Percentiles rank a stretch among this genome's conserved stretches.
Evolutionary conservation across 2,329 filamentous ascomycete genomes (phyloP).

Genomic region (Fusarium brevicatenulatum): DNA sequence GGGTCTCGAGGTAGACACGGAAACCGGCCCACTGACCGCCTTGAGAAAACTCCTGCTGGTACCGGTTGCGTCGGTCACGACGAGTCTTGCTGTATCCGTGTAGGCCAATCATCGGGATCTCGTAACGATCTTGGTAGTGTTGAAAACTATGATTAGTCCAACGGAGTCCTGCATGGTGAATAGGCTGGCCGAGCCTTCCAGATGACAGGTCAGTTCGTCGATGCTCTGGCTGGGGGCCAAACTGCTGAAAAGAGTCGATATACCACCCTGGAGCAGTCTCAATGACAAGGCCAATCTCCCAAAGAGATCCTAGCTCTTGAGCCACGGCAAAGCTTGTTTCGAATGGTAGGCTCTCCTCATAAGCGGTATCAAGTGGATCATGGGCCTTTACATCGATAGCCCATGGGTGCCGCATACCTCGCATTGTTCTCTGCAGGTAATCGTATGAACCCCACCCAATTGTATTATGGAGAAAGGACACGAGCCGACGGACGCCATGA

Average conservation of each 20-base stretch:
- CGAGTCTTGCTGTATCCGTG: neutral
- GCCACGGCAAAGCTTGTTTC: neutral
- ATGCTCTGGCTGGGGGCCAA: neutral
- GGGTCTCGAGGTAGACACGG: accelerated
- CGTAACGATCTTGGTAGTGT: accelerated
- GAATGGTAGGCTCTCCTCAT: neutral
- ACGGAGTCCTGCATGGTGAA: neutral
- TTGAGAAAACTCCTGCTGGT: neutral
- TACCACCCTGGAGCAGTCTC: neutral
- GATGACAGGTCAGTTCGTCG: accelerated
- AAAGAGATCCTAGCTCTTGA: accelerated
- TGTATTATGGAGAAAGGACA: neutral
- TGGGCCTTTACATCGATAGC: neutral
- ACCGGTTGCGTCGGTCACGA: neutral
- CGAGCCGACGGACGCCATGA: neutral
- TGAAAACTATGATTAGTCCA: neutral
- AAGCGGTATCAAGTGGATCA: neutral
- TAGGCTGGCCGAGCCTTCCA: accelerated
- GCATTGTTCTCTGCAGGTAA: too few relatives aligned
- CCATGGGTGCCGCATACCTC: neutral
- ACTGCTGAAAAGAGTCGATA: neutral
- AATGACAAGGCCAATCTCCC: neutral
- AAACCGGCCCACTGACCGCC: neutral
- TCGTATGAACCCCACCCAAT: too few relatives aligned
- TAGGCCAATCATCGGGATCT: neutral